Evolutionary conservation across 2,329 filamentous ascomycete genomes (phyloP), one percentile per base, ranked within the genome.

Genomic region (Cytospora paraplurivora): DNA sequence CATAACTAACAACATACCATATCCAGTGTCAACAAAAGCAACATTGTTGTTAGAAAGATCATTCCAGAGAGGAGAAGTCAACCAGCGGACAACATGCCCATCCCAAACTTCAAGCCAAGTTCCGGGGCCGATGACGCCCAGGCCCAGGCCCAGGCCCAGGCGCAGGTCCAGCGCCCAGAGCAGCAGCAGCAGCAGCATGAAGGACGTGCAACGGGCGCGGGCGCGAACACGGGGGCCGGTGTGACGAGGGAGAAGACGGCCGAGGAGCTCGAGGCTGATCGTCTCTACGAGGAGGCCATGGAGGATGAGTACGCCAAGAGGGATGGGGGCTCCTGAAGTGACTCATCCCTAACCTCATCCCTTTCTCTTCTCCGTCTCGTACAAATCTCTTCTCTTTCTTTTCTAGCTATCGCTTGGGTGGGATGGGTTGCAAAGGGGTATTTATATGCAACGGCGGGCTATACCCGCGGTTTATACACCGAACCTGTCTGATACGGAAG

Each of bases 231-330:
- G 0, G 81, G 80, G n/a, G 80, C 80, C 0, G 81, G 79, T 1
- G 74, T 71, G 6, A 80, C 78, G 13, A 70, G 80, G 62, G 72
- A 76, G 47, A 83, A 83, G 76, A 83, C 81, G 0, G 78, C 79
- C 55, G 79, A 74, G 3, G 81, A 84, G 72, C 66, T 77, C 62
- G 79, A 82, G 67, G 82, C 82, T 1, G 82, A 84, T 67, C 71
- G 76, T 32, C 62, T 76, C 47, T 84, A 84, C 62, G 81, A 83
- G 66, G 81, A 83, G 72, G 72, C 75, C 4, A 83, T 84, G 70
- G 82, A 84, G 74, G 82, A 84, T 51, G 81, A 83, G 72, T 84
- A 83, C 66, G 82, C 81, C 47, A 84, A 82, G 76, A 72, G 81
- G 38, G 81, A 83, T 55, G 82, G 82, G 7, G 82, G 82, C 37